Evolutionary conservation across 305 asterid species (phyloP).

Genomic region (Lippia alba): DNA sequence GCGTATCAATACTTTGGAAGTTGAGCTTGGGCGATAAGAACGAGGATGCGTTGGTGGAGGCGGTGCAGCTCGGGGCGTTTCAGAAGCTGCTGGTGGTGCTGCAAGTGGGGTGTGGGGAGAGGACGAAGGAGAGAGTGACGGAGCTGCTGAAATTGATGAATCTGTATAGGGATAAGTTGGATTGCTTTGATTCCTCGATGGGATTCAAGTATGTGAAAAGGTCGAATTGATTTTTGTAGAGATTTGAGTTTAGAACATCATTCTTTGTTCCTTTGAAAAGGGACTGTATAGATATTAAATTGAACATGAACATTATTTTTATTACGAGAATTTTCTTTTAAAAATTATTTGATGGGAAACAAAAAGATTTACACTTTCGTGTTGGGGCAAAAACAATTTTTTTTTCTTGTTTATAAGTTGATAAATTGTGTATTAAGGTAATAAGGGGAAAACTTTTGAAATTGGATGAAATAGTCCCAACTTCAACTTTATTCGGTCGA

Average conservation of each 20-base stretch:
- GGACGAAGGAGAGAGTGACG: slow-evolving; percentile 68
- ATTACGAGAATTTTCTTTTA: no score
- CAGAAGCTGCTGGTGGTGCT: slow-evolving; percentile 80
- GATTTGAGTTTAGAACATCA: not conserved
- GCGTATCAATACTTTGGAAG: slow-evolving; percentile 69
- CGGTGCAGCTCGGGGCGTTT: slow-evolving; percentile 70
- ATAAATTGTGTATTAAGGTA: no score
- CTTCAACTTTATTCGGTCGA: no score
- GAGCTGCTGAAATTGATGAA: slow-evolving; percentile 80
- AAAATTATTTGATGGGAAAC: no score
- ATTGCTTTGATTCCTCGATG: slow-evolving; percentile 68
- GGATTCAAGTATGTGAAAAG: slow-evolving; percentile 68
- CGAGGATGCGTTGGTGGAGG: slow-evolving; percentile 54
- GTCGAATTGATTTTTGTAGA: slow-evolving; percentile 36
- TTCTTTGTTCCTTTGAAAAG: slow-evolving; percentile 1
- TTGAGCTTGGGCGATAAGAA: slow-evolving; percentile 47
- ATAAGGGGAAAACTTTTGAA: no score
- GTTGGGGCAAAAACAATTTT: no score
- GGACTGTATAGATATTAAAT: slow-evolving; percentile 26
- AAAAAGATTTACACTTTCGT: no score
- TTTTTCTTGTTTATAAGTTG: no score
- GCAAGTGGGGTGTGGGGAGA: slow-evolving; percentile 73
- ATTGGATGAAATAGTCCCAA: no score
- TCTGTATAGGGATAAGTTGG: slow-evolving; percentile 55
- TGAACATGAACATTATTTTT: not conserved